Evolutionary conservation across 257 asterid genomes (phyloP).

Genomic region (Craterostigma plantagineum): DNA sequence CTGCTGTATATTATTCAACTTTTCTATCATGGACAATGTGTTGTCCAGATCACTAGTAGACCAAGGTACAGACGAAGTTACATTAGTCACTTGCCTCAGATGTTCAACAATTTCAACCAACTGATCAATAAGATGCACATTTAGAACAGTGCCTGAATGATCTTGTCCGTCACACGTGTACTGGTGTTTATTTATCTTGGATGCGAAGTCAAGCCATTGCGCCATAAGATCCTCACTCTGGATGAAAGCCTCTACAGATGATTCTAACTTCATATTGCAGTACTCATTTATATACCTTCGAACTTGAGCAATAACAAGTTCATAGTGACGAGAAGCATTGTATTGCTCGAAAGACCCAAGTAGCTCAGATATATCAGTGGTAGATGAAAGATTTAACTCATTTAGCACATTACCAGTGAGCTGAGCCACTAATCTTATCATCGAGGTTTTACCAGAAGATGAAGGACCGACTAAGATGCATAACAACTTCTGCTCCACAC

Average conservation of each 20-base stretch:
- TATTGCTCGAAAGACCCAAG: slow-evolving; percentile 98
- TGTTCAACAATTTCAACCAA: slow-evolving; percentile 46
- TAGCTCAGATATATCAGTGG: slow-evolving; percentile 86
- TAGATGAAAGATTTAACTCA: slow-evolving; percentile 84
- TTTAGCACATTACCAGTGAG: slow-evolving; percentile 74
- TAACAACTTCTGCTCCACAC: slow-evolving; percentile 80
- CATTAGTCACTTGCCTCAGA: slow-evolving; percentile 24
- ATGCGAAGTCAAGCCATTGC: slow-evolving; percentile 57
- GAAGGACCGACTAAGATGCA: slow-evolving; percentile 90
- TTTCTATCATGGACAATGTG: slow-evolving; percentile 26
- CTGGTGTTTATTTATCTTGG: slow-evolving; percentile 12
- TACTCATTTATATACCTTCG: slow-evolving; percentile 62
- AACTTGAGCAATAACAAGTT: slow-evolving; percentile 40
- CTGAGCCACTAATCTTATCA: slow-evolving; percentile 61
- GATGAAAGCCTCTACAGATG: slow-evolving; percentile 25
- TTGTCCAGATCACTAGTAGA: slow-evolving; percentile 42
- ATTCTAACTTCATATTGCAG: slow-evolving; percentile 40
- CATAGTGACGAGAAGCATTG: slow-evolving; percentile 64
- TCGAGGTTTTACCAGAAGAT: slow-evolving; percentile 83
- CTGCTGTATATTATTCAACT: slow-evolving; percentile 25
- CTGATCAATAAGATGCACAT: slow-evolving; percentile 19
- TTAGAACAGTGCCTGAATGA: no score
- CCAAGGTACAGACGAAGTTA: slow-evolving; percentile 31
- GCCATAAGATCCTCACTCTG: slow-evolving; percentile 27
- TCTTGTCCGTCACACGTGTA: no score